A percentile compares a stretch with the other conserved stretches of the same genome.
phyloP scores from a whole-genome alignment of 768 basidiomycete species.

The Sistotremastrum niveocremeum region DNA sequence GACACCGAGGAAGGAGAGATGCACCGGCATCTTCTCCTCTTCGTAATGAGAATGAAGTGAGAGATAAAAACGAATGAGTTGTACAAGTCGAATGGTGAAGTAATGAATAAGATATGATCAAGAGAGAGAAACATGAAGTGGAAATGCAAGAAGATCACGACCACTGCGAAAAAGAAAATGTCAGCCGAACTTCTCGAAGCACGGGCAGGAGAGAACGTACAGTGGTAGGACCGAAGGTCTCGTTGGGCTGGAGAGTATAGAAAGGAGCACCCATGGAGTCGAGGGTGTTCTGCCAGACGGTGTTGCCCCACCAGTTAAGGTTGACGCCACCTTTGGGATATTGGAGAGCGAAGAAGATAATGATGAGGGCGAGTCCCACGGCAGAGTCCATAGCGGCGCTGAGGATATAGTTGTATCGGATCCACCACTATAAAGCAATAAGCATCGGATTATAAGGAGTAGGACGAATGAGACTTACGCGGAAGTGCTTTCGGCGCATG shows the following conservation, averaged over 20 bases:
- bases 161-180: no score
- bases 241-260: slow-evolving; percentile 29
- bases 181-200: no score
- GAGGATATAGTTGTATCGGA: slow-evolving; percentile 19
- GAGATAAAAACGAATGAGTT: no score
- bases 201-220: no score
- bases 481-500: slow-evolving; percentile 12
- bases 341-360: slow-evolving; percentile 24
- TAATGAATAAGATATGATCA: no score
- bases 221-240: slow-evolving; percentile 45
- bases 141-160: no score
- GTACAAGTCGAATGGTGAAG: no score
- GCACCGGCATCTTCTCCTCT: no score
- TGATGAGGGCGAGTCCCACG: slow-evolving; percentile 22
- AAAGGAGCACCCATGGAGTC: slow-evolving; percentile 53
- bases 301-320: slow-evolving; percentile 21
- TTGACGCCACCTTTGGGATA: slow-evolving; percentile 8
- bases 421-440: slow-evolving; percentile 18
- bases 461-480: slow-evolving; percentile 9
- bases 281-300: slow-evolving; percentile 56
- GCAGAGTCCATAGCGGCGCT: slow-evolving; percentile 21
- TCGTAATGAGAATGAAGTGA: no score
- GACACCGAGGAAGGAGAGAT: no score
- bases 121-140: no score
- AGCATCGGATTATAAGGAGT: slow-evolving; percentile 15